Conservation (phyloP, 768 basidiomycete species). For the Lentinula boryana region DNA sequence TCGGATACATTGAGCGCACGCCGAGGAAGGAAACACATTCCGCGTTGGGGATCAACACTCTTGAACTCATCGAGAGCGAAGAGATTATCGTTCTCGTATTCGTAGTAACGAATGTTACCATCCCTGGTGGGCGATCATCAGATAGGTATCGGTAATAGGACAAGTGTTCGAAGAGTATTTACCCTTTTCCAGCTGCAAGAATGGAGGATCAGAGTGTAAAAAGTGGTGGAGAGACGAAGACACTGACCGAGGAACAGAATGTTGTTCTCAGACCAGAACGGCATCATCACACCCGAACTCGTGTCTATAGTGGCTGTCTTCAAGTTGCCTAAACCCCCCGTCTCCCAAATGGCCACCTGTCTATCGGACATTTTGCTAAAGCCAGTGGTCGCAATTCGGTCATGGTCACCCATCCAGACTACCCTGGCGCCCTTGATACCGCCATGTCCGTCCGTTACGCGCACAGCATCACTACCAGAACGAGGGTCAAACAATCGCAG, state of each 20-base stretch:
- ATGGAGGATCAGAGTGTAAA: constrained; percentile 5
- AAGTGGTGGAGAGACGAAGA: neutral
- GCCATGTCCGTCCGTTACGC: constrained; percentile 79
- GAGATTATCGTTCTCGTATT: constrained; percentile 85
- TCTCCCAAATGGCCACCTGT: constrained; percentile 88
- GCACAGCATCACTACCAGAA: constrained; percentile 72
- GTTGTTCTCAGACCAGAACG: constrained; percentile 95
- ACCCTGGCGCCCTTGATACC: constrained; percentile 92
- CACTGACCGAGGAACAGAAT: constrained; percentile 73
- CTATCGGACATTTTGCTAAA: constrained; percentile 97
- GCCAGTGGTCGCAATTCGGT: constrained; percentile 89
- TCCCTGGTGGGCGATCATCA: constrained; percentile 46
- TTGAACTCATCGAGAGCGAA: constrained; percentile 79
- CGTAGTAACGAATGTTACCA: constrained; percentile 97
- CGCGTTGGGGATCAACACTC: constrained; percentile 88
- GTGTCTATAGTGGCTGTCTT: constrained; percentile 84
- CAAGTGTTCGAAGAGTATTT: constrained; percentile 11
- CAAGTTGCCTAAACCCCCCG: constrained; percentile 63
- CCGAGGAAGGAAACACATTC: constrained; percentile 94
- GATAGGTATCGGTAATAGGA: constrained; percentile 4
- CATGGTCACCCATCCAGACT: constrained; percentile 85
- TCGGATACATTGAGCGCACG: constrained; percentile 84
- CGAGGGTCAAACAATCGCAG: constrained; percentile 90
- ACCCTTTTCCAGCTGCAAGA: constrained; percentile 80
- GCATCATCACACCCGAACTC: constrained; percentile 91